Percentiles rank a stretch among this genome's conserved stretches.
phyloP scores from a whole-genome alignment of 1,284 basidiomycete species.

The Boletus subluridellus region DNA sequence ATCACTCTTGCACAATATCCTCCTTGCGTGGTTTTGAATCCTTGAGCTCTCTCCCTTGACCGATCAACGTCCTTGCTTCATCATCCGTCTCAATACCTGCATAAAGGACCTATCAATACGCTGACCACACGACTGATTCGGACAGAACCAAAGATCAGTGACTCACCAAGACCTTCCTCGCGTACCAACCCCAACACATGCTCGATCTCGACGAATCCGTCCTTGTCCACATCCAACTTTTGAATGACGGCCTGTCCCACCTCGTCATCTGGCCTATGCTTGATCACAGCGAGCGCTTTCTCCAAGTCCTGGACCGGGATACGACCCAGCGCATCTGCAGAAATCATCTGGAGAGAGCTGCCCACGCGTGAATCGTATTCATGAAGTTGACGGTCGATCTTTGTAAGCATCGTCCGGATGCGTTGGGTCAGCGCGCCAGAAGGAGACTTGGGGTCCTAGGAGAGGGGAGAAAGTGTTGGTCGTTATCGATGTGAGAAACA shows the following conservation, averaged over 20 bases:
- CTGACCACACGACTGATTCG: background rate
- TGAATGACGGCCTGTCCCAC: constrained; percentile 86
- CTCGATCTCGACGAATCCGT: constrained; percentile 89
- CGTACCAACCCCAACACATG: constrained; percentile 77
- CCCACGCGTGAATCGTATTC: constrained; percentile 93
- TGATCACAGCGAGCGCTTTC: constrained; percentile 90
- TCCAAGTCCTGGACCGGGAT: constrained; percentile 89
- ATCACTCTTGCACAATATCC: constrained; percentile 77
- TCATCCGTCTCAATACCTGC: constrained; percentile 68
- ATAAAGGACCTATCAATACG: background rate
- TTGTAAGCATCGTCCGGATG: constrained; percentile 92
- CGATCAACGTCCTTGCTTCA: constrained; percentile 68
- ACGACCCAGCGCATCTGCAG: constrained; percentile 86
- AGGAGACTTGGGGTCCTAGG: constrained; percentile 71
- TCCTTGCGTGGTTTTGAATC: constrained; percentile 78
- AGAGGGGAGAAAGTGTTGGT: background rate
- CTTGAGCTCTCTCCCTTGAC: constrained; percentile 71
- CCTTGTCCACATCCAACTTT: constrained; percentile 94
- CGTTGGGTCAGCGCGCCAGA: constrained; percentile 86
- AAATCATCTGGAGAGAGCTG: constrained; percentile 90
- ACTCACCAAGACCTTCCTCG: constrained; percentile 72
- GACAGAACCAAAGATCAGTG: background rate
- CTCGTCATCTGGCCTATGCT: constrained; percentile 89
- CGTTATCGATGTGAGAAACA: background rate
- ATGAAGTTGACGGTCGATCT: constrained; percentile 90